Base-by-base conservation (phyloP, 176 grass and related monocot genomes). In the Pontederia crassipes region DNA sequence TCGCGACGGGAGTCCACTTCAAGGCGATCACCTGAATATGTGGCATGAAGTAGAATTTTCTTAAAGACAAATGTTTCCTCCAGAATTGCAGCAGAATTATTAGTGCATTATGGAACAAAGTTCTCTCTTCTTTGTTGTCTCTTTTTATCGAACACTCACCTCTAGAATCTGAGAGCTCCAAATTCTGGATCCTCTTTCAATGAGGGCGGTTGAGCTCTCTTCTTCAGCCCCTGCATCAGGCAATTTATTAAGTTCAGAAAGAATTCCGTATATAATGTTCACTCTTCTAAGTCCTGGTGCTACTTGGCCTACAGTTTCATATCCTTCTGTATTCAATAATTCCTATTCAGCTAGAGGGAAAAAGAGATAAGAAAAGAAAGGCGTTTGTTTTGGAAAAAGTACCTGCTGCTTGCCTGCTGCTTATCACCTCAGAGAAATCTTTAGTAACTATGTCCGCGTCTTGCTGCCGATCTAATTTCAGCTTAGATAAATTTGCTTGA, bases 401-500 rank as follows among this genome's bases (percentile, higher is more conserved):
- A 71, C 68, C 68, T 71, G 68, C 16, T 59, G 55, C 48, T 32
- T 71, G 45, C 27, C 45, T 16, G 13, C 50, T 71, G 17, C 40
- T 60, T 10, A 60, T 32, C 12, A 71, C 13, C 14, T 71, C 59
- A 2, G 68, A 56, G 46, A 60, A 71, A 28, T 71, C 68, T 49
- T 71, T 24, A 3, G 68, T 71, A 8, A 27, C 45, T n/a, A 71
- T 71, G 28, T 71, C 56, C 8, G 12, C 13, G 28, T 60, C 56
- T 32, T 50, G 57, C 7, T 26, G 18, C 9, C 8, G 13, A 59
- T 71, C 13, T 2, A 55, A 71, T n/a, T 71, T 71, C 45, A 71
- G 9, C 68, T 71, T 71, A 50, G 26, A 59, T 58, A 71, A 47
- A 59, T 71, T 71, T 18, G 54, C 68, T 18, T 71, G 68, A 9